phyloP scores from a whole-genome alignment of 2,329 filamentous ascomycete genomes.

The Fusarium robinianum region DNA sequence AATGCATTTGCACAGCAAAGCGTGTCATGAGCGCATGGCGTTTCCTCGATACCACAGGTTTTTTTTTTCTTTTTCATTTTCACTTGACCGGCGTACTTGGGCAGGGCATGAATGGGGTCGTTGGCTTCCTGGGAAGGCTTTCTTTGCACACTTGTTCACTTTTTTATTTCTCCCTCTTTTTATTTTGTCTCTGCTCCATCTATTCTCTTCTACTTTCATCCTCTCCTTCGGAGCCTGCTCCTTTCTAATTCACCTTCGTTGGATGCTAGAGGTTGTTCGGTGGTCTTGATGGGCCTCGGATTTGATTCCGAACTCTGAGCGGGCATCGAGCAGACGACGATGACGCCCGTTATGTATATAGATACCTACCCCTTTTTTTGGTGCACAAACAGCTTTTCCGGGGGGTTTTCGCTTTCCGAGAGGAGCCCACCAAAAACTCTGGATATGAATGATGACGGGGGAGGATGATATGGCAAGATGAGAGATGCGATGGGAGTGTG shows the following conservation, averaged over 20 bases:
- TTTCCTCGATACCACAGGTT: constrained; percentile 52
- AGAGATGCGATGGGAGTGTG: background rate
- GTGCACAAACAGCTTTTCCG: too few species aligned
- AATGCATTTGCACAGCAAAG: constrained; percentile 50
- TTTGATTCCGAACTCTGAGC: constrained; percentile 6
- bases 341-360: constrained; percentile 32
- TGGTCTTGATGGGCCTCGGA: constrained; percentile 1
- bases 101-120: constrained; percentile 35
- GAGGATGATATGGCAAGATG: constrained; percentile 12
- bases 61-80: constrained; percentile 33
- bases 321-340: constrained; percentile 28
- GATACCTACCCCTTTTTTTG: constrained; percentile 33
- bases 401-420: constrained; percentile 19
- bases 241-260: constrained; percentile 32
- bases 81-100: constrained; percentile 35
- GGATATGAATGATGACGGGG: constrained; percentile 37
- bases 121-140: constrained; percentile 29
- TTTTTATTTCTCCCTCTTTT: constrained; percentile 23
- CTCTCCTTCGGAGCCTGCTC: constrained; percentile 22
- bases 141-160: constrained; percentile 26
- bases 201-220: too few species aligned
- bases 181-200: constrained; percentile 10
- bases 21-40: constrained; percentile 48
- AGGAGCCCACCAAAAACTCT: constrained; percentile 27
- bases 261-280: constrained; percentile 12